Evolutionary conservation across 495 filamentous ascomycete genomes (phyloP), one percentile per base, ranked within the genome.

Genomic region (Talaromyces stipitatus): DNA sequence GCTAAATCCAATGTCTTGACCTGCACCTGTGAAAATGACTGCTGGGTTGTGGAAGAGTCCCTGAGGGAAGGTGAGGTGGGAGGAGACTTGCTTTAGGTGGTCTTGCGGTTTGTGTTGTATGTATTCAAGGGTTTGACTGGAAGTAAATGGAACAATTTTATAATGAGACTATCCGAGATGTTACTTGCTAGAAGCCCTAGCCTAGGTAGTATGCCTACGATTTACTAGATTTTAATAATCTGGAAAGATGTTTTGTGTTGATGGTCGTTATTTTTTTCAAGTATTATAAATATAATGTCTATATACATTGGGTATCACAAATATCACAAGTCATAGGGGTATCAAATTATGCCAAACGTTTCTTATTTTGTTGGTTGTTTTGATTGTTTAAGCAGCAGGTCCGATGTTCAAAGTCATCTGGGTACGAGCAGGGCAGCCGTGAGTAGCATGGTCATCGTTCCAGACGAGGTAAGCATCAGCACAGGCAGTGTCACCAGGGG

Each of bases 1-100:
- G 26, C 90, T n/a, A n/a, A n/a, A n/a, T n/a, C n/a, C 90, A 66
- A 95, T 95, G 62, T 90, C 90, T 72, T 95, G 89, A n/a, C 86
- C 90, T 14, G 83, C 82, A 48, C 90, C 90, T 28, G 90, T 95
- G 64, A 95, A 85, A 67, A 95, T 92, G 64, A 89, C 89, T n/a
- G 85, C 81, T 71, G 92, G 88, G 54, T 85, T 84, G 36, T 79
- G 80, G 12, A 94, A 82, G 60, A 94, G 75, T 52, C 90, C 90
- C 62, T 81, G 77, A 11, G 89, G 88, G 76, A 82, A 92, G 75
- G 87, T 90, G 60, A 92, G 82, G 67, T 92, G 89, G 54, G 78
- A 77, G 59, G 85, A 80, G 55, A 92, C 79, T 66, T 92, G 89
- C 53, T 71, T 68, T 58, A 86, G 72, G 58, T 85, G 79, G 66